These are phyloP conservation scores for Beauveria scarabaeidicola DNA, from an alignment of 2,329 filamentous ascomycete species.

Conservation along the genomic window DNA sequence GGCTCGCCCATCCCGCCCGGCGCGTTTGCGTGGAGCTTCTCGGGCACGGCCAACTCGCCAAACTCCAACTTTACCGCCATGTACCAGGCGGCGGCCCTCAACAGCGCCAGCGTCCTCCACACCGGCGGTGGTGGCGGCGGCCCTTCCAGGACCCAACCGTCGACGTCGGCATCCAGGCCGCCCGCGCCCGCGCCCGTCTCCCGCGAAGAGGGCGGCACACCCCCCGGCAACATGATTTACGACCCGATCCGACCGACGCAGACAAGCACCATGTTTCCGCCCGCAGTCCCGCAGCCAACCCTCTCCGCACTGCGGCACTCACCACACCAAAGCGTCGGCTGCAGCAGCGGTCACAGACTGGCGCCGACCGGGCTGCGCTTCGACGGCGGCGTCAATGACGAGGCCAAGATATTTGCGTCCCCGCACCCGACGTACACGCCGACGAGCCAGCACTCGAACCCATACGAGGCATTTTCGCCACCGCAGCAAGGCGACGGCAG, in stretches of 20 bases:
- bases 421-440: conserved; percentile 28
- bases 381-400: conserved; percentile 22
- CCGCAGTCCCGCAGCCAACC: conserved; percentile 40
- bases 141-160: neutral
- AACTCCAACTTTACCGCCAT: conserved; percentile 76
- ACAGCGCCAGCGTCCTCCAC: neutral
- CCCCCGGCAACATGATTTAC: conserved; percentile 51
- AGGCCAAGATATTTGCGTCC: conserved; percentile 25
- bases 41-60: conserved; percentile 77
- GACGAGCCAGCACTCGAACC: conserved; percentile 32
- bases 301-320: conserved; percentile 40
- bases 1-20: conserved; percentile 40
- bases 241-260: conserved; percentile 52
- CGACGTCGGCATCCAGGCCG: neutral
- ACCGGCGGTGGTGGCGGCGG: neutral
- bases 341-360: conserved; percentile 16
- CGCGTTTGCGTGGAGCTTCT: conserved; percentile 75
- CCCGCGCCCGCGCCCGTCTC: neutral
- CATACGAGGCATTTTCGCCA: conserved; percentile 35
- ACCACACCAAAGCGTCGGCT: conserved; percentile 23
- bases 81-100: conserved; percentile 46
- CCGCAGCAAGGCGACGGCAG: conserved; percentile 21
- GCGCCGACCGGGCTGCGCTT: conserved; percentile 15
- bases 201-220: conserved; percentile 33
- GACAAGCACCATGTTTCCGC: conserved; percentile 36